These are phyloP conservation scores for Clonostachys sp. DNA, from an alignment of 2,329 filamentous ascomycete species.

Conservation along the genomic window DNA sequence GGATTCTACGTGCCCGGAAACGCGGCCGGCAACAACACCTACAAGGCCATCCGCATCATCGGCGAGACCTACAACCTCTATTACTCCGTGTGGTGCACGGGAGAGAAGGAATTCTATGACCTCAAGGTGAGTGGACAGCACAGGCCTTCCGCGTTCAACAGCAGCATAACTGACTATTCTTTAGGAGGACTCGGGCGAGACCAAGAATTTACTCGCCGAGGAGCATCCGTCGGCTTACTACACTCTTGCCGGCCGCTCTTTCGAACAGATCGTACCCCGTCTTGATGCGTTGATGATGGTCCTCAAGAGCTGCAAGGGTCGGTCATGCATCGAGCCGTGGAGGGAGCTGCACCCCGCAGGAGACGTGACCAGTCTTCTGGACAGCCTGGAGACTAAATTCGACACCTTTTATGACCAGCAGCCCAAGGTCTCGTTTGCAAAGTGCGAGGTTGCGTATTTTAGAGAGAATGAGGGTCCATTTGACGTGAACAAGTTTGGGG, in stretches of 20 bases:
- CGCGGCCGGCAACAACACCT: constrained; percentile 1
- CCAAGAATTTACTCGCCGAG: constrained; percentile 9
- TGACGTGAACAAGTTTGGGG: background rate
- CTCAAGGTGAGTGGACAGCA: constrained; percentile 25
- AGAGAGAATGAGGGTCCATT: constrained; percentile 47
- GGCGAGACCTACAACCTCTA: constrained; percentile 48
- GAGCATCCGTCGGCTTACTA: constrained; percentile 42
- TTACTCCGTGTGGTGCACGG: constrained; percentile 62
- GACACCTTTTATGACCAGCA: constrained; percentile 48
- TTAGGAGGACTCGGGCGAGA: background rate
- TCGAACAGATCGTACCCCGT: constrained; percentile 37
- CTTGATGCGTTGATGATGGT: constrained; percentile 56
- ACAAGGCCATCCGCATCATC: constrained; percentile 45
- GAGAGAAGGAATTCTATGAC: constrained; percentile 60
- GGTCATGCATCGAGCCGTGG: constrained; percentile 51
- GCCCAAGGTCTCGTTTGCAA: constrained; percentile 41
- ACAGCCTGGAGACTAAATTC: constrained; percentile 40
- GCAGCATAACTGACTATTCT: background rate
- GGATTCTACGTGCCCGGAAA: too few relatives aligned
- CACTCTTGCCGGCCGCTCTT: constrained; percentile 13
- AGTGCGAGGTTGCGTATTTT: constrained; percentile 51
- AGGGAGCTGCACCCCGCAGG: constrained; percentile 46
- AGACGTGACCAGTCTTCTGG: constrained; percentile 40
- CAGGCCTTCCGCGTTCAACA: background rate
- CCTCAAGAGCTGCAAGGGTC: constrained; percentile 53